Conservation (phyloP, 805 yeast species). For the Saturnispora galanensis region DNA sequence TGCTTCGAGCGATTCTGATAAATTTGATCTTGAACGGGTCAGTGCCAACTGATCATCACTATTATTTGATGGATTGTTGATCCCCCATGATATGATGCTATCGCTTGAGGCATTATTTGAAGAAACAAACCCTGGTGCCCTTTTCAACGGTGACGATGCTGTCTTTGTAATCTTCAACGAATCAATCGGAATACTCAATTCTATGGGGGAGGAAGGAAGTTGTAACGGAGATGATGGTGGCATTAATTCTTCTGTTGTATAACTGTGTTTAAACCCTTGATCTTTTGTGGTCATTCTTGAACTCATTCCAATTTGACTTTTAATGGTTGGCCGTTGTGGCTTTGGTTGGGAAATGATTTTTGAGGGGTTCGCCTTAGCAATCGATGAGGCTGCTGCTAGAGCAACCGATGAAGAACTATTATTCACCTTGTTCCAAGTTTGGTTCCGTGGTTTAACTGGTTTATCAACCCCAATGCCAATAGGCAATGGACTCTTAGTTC, state of each 20-base stretch:
- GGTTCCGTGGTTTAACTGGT: neutral
- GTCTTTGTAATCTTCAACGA: too few species aligned
- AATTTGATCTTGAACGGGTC: neutral
- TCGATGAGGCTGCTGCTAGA: slow-evolving; percentile 28
- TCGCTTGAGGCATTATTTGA: neutral
- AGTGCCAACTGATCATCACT: neutral
- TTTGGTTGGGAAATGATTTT: slow-evolving; percentile 18
- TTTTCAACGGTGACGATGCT: neutral
- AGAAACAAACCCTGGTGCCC: neutral
- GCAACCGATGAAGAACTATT: slow-evolving; percentile 25
- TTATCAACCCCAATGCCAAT: too few species aligned
- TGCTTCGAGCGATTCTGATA: neutral
- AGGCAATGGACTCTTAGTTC: too few species aligned
- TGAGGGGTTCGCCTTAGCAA: slow-evolving; percentile 25
- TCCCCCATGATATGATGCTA: slow-evolving; percentile 2
- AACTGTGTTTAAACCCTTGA: neutral
- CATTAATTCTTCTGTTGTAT: neutral
- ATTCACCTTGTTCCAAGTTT: slow-evolving; percentile 23
- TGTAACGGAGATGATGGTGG: neutral
- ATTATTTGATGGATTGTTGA: neutral
- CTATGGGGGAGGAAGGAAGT: neutral
- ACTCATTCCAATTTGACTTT: neutral
- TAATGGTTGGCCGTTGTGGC: neutral
- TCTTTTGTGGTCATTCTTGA: too few species aligned
- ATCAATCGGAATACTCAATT: too few species aligned